phyloP scores from a whole-genome alignment of 192 early-diverging fungal species.

The Backusella liffmaniae region DNA sequence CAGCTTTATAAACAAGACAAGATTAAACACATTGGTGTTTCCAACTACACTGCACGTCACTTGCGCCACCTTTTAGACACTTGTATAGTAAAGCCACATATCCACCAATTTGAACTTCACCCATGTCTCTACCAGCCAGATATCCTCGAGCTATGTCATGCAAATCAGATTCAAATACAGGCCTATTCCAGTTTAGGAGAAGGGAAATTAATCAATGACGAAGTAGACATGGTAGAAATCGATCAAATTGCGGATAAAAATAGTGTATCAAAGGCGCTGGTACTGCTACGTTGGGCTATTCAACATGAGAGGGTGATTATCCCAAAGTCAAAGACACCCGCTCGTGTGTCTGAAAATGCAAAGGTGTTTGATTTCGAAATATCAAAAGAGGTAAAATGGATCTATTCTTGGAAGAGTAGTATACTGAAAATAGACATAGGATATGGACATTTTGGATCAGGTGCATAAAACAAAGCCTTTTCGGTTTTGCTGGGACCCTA shows the following conservation, averaged over 20 bases:
- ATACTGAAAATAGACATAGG: slow-evolving; percentile 21
- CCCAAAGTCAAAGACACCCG: slow-evolving; percentile 57
- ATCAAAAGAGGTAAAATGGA: slow-evolving; percentile 26
- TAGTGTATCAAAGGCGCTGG: slow-evolving; percentile 41
- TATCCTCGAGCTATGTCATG: slow-evolving; percentile 53
- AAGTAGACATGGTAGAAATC: slow-evolving; percentile 21
- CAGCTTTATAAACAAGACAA: slow-evolving; percentile 55
- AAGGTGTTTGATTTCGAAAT: slow-evolving; percentile 50
- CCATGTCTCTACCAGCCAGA: slow-evolving; percentile 59
- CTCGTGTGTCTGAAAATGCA: slow-evolving; percentile 42
- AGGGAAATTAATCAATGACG: slow-evolving; percentile 41
- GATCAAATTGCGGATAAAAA: slow-evolving; percentile 25
- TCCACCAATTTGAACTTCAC: slow-evolving; percentile 74
- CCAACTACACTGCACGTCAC: slow-evolving; percentile 65
- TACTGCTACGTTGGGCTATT: slow-evolving; percentile 65
- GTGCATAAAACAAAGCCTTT: slow-evolving; percentile 24
- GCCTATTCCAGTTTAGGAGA: slow-evolving; percentile 77
- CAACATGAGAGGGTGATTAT: slow-evolving; percentile 65
- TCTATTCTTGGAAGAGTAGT: no score
- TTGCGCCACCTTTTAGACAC: slow-evolving; percentile 56
- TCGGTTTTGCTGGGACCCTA: slow-evolving; percentile 49
- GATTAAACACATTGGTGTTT: slow-evolving; percentile 67
- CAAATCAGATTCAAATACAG: slow-evolving; percentile 57
- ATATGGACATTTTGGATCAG: slow-evolving; percentile 41
- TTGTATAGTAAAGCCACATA: slow-evolving; percentile 58